Base-by-base conservation (phyloP, 2,329 filamentous ascomycete species). In the Neofusicoccum laricinum region DNA sequence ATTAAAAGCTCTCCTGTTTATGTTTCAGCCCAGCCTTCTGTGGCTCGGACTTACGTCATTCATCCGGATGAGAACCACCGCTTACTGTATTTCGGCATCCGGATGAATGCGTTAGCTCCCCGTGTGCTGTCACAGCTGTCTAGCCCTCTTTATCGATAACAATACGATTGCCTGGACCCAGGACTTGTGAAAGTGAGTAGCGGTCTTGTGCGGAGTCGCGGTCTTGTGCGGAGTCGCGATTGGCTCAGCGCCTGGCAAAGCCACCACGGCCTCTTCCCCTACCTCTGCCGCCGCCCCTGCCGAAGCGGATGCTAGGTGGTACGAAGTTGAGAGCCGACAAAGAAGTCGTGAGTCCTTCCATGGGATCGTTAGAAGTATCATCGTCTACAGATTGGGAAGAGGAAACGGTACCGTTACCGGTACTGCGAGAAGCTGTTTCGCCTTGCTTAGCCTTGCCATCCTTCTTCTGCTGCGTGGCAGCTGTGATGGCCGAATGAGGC, bases 271-370 rank as follows among this genome's bases (percentile, higher is more conserved):
- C 62, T 38, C 58, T 32, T 38, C n/a, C 53, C 17, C 41, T 53
- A 1, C 61, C 49, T 43, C 45, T 14, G 12, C 57, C 19, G 19
- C 61, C 21, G 8, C 81, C 82, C 64, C 85, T 82, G 14, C 88
- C 88, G 73, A 91, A 91, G 10, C 84, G 83, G 58, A 92, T 78
- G 69, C 85, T 89, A 19, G 82, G 81, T 17, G 90, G 90, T 5
- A 93, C 82, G 70, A 93, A 91, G 61, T 86, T 86, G 66, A 93
- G 77, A 3, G 88, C 81, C 1, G 89, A 90, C 88, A 93, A 90
- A 64, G 88, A 86, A 7, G 83, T 84, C 1, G 86, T 78, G 4
- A 93, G 78, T 61, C 84, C 84, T 49, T 88, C 85, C 83, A 91
- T 88, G 15, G 84, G 81, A 17, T 82, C 79, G 65, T 85, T 83